Base-by-base conservation (phyloP, 2,329 filamentous ascomycete genomes). In the Cladophialophora bantiana region DNA sequence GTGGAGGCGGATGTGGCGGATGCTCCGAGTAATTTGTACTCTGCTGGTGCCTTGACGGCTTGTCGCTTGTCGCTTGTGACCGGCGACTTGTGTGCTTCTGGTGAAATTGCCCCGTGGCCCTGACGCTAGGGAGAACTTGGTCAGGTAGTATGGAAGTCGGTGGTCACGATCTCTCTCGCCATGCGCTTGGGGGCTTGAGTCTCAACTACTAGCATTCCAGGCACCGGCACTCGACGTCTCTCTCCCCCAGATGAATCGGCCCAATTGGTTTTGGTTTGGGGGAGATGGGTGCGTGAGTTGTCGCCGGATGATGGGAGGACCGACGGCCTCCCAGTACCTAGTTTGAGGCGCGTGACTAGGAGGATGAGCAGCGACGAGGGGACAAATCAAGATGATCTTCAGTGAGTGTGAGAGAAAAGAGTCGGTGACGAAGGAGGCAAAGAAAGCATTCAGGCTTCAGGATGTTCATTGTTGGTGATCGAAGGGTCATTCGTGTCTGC, bases 1-100 rank as follows among this genome's bases (percentile, higher is more conserved):
- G 57, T n/a, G 59, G 34, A 54, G 35, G 59, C 64, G 59, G 64
- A 62, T 62, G 59, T 66, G 64, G 64, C 59, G 64, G 64, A 66
- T 66, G 26, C 32, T 35, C 31, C 45, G 4, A 62, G 60, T 20
- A 62, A 56, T 55, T 62, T 62, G 60, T 55, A 62, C 35, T 48
- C 31, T 36, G n/a, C 45, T 50, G 45, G 45, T 58, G 32, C 32
- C 34, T 36, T 36, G 34, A 32, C 54, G 48, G n/a, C 36, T 50
- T 61, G 59, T 34, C 13, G 53, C 53, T 36, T 55, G 53, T 55
- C 59, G 18, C 53, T 34, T 34, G 53, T 35, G 12, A 7, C 53
- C 35, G 53, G 35, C 7, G 15, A 32, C 10, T 12, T 12, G 31
- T 55, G 26, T 18, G 45, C 18, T 7, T 50, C 45, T 31, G 18